These are phyloP conservation scores for Aspergillus saccharolyticus DNA, from an alignment of 495 filamentous ascomycete species.

Conservation along the genomic window DNA sequence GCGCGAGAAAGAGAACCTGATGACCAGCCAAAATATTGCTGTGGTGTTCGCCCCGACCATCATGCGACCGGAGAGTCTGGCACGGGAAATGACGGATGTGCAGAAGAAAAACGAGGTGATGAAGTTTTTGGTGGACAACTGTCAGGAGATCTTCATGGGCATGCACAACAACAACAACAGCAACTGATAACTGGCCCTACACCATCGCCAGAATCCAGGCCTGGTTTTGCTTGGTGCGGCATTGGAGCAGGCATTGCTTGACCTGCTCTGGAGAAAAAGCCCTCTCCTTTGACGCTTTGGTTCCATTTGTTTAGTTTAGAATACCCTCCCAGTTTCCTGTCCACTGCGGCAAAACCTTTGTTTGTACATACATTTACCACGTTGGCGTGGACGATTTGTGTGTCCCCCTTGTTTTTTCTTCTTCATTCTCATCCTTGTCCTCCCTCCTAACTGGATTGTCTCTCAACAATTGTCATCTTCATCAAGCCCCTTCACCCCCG, in stretches of 20 bases:
- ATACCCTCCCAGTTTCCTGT: constrained; percentile 12
- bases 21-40: constrained; percentile 91
- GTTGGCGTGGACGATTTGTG: constrained; percentile 2
- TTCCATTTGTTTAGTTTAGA: constrained; percentile 9
- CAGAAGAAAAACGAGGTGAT: constrained; percentile 85
- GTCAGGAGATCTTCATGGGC: constrained; percentile 66
- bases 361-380: constrained; percentile 16
- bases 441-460: neutral
- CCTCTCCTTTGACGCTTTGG: neutral
- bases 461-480: neutral
- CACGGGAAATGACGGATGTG: constrained; percentile 94
- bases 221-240: constrained; percentile 8
- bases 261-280: neutral
- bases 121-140: constrained; percentile 86
- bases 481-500: constrained; percentile 14
- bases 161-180: no score
- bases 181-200: constrained; percentile 8
- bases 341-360: constrained; percentile 6
- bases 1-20: constrained; percentile 77
- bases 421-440: neutral
- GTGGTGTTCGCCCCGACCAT: constrained; percentile 98
- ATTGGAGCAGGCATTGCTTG: constrained; percentile 2
- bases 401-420: neutral
- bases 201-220: constrained; percentile 1
- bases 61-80: constrained; percentile 81